phyloP scores from a whole-genome alignment of 352 stramenopile genomes.

The Globisporangium paroecandrum region DNA sequence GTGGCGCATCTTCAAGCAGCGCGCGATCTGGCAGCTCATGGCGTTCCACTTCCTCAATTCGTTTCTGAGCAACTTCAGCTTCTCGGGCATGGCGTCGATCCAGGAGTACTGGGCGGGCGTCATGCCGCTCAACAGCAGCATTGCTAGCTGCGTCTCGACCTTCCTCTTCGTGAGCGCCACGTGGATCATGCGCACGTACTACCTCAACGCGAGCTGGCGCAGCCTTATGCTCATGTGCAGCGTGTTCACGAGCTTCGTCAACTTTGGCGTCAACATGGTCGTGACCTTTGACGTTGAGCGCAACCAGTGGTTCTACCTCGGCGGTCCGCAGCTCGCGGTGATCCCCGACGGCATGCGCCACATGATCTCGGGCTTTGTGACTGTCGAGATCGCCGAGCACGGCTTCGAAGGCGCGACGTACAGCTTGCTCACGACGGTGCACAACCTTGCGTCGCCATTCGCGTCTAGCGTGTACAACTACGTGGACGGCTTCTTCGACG shows the following conservation, averaged over 20 bases:
- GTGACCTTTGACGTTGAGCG: slow-evolving; percentile 59
- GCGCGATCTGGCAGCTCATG: slow-evolving; percentile 69
- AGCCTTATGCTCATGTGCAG: slow-evolving; percentile 45
- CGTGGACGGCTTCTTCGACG: slow-evolving; percentile 52
- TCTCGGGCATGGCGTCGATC: slow-evolving; percentile 48
- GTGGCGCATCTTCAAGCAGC: slow-evolving; percentile 68
- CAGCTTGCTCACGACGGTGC: slow-evolving; percentile 60
- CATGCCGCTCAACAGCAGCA: slow-evolving; percentile 48
- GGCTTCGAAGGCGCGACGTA: slow-evolving; percentile 69
- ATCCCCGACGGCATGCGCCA: slow-evolving; percentile 63
- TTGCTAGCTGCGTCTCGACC: slow-evolving; percentile 49
- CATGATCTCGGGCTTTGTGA: slow-evolving; percentile 57
- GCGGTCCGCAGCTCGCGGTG: slow-evolving; percentile 46
- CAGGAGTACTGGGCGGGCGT: slow-evolving; percentile 63
- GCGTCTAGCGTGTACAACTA: slow-evolving; percentile 50
- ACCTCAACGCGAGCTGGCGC: slow-evolving; percentile 60
- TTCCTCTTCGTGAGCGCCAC: slow-evolving; percentile 48
- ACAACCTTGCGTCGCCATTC: slow-evolving; percentile 59
- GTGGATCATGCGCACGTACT: slow-evolving; percentile 55
- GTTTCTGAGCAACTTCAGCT: slow-evolving; percentile 55
- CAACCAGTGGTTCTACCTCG: slow-evolving; percentile 71
- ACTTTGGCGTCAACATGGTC: slow-evolving; percentile 40
- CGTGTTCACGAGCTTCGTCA: slow-evolving; percentile 42
- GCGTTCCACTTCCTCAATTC: slow-evolving; percentile 65
- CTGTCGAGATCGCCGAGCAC: slow-evolving; percentile 67